A percentile compares a stretch with the other conserved stretches of the same genome.
Conservation (phyloP, 352 stramenopile genomes). For the Phytophthora pini region DNA sequence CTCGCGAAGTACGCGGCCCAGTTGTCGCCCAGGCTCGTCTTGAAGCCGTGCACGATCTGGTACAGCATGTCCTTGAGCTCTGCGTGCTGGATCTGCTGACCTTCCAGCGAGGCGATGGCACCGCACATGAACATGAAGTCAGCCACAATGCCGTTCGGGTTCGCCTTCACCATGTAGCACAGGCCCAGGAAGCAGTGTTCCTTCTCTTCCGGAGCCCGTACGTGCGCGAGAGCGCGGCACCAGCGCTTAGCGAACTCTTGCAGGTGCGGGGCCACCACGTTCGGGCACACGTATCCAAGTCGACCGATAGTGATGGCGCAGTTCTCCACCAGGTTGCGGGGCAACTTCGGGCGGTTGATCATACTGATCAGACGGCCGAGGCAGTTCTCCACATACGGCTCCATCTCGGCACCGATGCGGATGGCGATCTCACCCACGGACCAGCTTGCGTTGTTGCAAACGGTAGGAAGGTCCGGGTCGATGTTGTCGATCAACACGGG, state of each 20-base stretch:
- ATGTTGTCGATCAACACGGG: constrained; percentile 91
- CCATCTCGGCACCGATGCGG: constrained; percentile 84
- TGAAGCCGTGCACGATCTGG: constrained; percentile 91
- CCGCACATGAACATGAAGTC: constrained; percentile 93
- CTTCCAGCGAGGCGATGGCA: constrained; percentile 87
- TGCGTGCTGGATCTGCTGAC: constrained; percentile 74
- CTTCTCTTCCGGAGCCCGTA: constrained; percentile 87
- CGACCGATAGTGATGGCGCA: constrained; percentile 91
- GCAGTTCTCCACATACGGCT: constrained; percentile 80
- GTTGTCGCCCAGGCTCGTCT: constrained; percentile 87
- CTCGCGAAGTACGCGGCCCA: constrained; percentile 87
- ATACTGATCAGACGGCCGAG: constrained; percentile 81
- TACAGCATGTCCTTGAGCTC: constrained; percentile 89
- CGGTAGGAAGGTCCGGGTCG: constrained; percentile 84
- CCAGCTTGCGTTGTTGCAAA: constrained; percentile 95
- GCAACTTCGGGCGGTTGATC: constrained; percentile 89
- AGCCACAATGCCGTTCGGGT: constrained; percentile 87
- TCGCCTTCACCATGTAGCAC: constrained; percentile 92
- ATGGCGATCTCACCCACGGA: constrained; percentile 91
- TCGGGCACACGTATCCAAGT: constrained; percentile 88
- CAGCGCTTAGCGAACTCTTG: constrained; percentile 89
- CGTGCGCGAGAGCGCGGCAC: constrained; percentile 87
- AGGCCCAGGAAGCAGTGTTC: constrained; percentile 91
- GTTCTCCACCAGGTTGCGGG: constrained; percentile 90
- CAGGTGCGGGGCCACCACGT: constrained; percentile 79